A percentile compares a stretch with the other conserved stretches of the same genome.
These are phyloP conservation scores for Galerina sulciceps DNA, from an alignment of 768 basidiomycete species.

Conservation along the genomic window DNA sequence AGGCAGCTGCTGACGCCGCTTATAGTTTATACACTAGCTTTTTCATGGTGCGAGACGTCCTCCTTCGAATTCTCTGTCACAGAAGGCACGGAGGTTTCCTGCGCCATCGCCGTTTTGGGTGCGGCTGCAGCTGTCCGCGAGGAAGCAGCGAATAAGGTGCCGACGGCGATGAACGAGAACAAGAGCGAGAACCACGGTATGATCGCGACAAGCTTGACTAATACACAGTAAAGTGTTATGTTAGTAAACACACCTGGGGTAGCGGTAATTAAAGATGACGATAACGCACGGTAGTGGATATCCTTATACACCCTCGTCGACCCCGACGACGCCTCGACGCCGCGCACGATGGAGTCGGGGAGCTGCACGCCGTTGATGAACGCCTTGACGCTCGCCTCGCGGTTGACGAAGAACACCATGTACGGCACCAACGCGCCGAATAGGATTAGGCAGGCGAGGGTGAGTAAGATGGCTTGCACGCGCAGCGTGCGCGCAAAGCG, in stretches of 20 bases:
- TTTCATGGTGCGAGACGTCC: constrained; percentile 12
- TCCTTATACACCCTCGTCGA: constrained; percentile 46
- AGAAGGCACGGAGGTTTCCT: neutral
- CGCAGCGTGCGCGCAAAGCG: constrained; percentile 19
- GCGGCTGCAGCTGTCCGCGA: neutral
- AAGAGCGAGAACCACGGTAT: constrained; percentile 49
- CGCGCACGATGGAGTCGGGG: constrained; percentile 38
- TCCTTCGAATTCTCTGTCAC: constrained; percentile 21
- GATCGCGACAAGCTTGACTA: constrained; percentile 54
- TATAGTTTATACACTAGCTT: constrained; percentile 11
- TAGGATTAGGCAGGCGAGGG: constrained; percentile 27
- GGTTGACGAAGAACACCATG: constrained; percentile 48
- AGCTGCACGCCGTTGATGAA: constrained; percentile 40
- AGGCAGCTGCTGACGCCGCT: neutral
- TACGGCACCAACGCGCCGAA: constrained; percentile 53
- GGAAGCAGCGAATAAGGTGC: constrained; percentile 24
- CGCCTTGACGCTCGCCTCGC: constrained; percentile 44
- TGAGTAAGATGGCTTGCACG: constrained; percentile 15
- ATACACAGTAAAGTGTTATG: neutral
- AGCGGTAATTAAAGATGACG: neutral
- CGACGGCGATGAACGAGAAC: constrained; percentile 26
- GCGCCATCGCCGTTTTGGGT: neutral
- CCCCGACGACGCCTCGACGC: constrained; percentile 39
- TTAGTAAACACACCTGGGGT: neutral
- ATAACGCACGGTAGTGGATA: constrained; percentile 51